A percentile compares a stretch with the other conserved stretches of the same genome.
These are phyloP conservation scores for Keithomyces neogunnii DNA, from an alignment of 2,329 filamentous ascomycete species.

Conservation along the genomic window DNA sequence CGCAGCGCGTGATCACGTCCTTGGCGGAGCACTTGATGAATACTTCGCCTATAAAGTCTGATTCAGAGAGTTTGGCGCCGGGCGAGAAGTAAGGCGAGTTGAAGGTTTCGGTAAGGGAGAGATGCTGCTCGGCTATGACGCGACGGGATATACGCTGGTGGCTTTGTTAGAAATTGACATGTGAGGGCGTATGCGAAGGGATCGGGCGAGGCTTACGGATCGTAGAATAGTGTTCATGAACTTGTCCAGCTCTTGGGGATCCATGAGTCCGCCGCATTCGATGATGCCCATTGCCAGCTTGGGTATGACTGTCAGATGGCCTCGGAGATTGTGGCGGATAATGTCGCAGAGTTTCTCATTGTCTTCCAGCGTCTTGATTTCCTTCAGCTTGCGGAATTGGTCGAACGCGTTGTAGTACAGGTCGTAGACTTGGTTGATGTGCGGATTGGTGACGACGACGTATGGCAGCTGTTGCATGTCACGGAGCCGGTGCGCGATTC, in stretches of 20 bases:
- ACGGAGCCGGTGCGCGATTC: constrained; percentile 85
- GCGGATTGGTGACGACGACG: constrained; percentile 88
- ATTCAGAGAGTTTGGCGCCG: constrained; percentile 59
- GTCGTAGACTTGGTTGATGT: constrained; percentile 92
- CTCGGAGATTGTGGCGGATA: constrained; percentile 69
- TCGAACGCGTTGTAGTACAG: constrained; percentile 98
- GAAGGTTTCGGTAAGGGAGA: constrained; percentile 90
- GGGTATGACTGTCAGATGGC: constrained; percentile 89
- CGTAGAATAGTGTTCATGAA: constrained; percentile 93
- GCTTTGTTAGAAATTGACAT: background rate
- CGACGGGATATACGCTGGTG: constrained; percentile 79
- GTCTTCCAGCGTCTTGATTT: constrained; percentile 78
- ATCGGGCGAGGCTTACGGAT: constrained; percentile 50
- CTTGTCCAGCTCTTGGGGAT: constrained; percentile 71
- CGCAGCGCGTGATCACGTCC: constrained; percentile 81
- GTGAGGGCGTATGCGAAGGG: no score
- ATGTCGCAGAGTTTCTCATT: constrained; percentile 82
- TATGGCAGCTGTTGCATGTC: constrained; percentile 97
- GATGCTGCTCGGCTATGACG: constrained; percentile 95
- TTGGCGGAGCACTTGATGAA: constrained; percentile 88
- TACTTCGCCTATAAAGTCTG: constrained; percentile 91
- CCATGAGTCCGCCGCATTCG: constrained; percentile 78
- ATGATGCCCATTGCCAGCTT: constrained; percentile 90
- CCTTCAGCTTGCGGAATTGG: constrained; percentile 71
- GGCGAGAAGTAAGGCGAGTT: constrained; percentile 85